Conservation (phyloP, 2,329 filamentous ascomycete genomes). For the Xylaria sp. region DNA sequence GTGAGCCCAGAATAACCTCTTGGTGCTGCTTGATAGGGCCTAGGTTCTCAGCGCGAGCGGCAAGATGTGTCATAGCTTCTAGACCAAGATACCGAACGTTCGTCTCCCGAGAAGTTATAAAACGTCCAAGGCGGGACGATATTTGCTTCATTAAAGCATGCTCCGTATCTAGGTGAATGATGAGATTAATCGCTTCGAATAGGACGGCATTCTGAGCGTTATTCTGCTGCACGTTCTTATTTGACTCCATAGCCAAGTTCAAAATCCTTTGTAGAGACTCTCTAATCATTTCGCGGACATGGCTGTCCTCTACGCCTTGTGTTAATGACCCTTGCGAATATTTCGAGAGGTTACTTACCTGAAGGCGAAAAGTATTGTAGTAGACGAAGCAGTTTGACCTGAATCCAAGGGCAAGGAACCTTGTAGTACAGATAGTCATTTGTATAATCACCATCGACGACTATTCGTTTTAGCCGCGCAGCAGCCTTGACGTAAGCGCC, state of each 20-base stretch:
- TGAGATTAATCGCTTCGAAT: conserved; percentile 98
- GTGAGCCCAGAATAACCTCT: conserved; percentile 90
- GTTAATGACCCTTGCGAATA: conserved; percentile 40
- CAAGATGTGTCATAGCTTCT: conserved; percentile 98
- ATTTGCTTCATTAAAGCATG: conserved; percentile 96
- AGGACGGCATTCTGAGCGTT: conserved; percentile 98
- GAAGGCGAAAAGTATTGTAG: conserved; percentile 97
- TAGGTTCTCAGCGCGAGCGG: conserved; percentile 89
- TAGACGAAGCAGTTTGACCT: conserved; percentile 90
- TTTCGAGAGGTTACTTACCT: conserved; percentile 63
- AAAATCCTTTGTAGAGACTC: conserved; percentile 92
- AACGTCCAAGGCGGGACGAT: conserved; percentile 87
- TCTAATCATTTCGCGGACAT: conserved; percentile 90
- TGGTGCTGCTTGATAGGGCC: conserved; percentile 99
- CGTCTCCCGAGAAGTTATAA: conserved; percentile 96
- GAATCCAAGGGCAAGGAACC: conserved; percentile 98
- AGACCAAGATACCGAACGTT: conserved; percentile 96
- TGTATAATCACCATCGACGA: conserved; percentile 89
- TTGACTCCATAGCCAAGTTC: conserved; percentile 89
- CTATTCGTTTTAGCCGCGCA: conserved; percentile 85
- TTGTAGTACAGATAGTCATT: conserved; percentile 98
- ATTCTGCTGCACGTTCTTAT: conserved; percentile 99
- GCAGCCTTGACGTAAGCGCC: conserved; percentile 95
- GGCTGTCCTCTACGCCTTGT: conserved; percentile 77
- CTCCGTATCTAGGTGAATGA: conserved; percentile 97